Evolutionary conservation across 1,139 yeast species (phyloP), one percentile per base, ranked within the genome.

Genomic region (Starmera stellimalicola): DNA sequence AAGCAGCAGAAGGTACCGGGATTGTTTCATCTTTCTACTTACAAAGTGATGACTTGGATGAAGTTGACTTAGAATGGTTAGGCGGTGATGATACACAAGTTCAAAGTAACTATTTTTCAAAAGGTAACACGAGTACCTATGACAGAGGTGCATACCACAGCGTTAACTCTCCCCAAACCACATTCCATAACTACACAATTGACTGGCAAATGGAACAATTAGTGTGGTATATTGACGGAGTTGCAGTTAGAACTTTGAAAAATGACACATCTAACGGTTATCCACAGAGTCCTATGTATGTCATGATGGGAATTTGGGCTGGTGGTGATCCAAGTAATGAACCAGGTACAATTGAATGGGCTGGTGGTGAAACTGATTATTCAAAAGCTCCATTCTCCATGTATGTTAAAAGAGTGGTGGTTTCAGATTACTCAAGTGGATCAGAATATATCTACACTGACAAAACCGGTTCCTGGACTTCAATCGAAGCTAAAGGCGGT

Each of bases 41-140:
- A 39, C 94, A 84, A 55, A 77, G 87, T 45, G 95, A 85, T 54
- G 94, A 80, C 48, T 62, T 78, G 42, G 95, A 85, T 56, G 95
- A 85, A 59, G 74, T 85, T 30, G 95, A 85, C 59, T 57, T 83
- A 34, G 95, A 85, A 55, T 77, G 91, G 73, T 65, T 81, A 36
- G 95, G 95, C 17, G 75, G 81, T 35, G 91, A 83, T 50, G 65
- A 64, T 15, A 63, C 70, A 29, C 74, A 79, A 51, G 77, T 82
- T 50, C 95, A 84, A 58, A 68, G 91, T 25, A 85, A 87, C 56
- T 87, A 60, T 55, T 87, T 84, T 58, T 73, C 84, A 26, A 80
- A 84, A 53, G 95, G 95, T 39, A 65, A 80, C 45, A 74, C 82
- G 2, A 55, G 75, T 3, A 72, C 85, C n/a, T 83, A 77, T 51